These are phyloP conservation scores for Backusella westeae DNA, from an alignment of 192 early-diverging fungal genomes.

Conservation along the genomic window DNA sequence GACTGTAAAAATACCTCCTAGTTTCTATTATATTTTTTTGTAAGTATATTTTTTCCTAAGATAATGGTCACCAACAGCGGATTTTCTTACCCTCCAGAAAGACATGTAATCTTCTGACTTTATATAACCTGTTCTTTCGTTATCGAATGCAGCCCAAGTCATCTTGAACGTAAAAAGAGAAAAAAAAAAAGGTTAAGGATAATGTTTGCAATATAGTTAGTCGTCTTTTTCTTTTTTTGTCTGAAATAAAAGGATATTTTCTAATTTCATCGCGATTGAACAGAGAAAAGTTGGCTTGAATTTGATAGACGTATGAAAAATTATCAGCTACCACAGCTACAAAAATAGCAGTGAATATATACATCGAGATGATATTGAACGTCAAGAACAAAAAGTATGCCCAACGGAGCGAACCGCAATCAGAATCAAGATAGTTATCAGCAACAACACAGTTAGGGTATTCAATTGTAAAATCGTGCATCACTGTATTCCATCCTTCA, in stretches of 20 bases:
- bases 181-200: constrained; percentile 30
- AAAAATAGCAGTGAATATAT: constrained; percentile 62
- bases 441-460: constrained; percentile 48
- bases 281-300: constrained; percentile 53
- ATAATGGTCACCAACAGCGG: not conserved
- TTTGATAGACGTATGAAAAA: constrained; percentile 62
- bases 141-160: constrained; percentile 48
- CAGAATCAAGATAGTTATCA: constrained; percentile 46
- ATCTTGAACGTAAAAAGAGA: constrained; percentile 44
- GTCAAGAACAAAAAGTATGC: constrained; percentile 54
- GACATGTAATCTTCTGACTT: constrained; percentile 42
- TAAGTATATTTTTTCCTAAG: constrained; percentile 17
- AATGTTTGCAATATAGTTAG: not conserved
- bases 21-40: constrained; percentile 33
- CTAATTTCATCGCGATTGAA: constrained; percentile 60
- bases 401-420: constrained; percentile 56
- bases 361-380: constrained; percentile 69
- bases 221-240: not conserved
- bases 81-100: constrained; percentile 48
- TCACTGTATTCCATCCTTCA: constrained; percentile 61
- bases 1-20: constrained; percentile 50
- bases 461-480: constrained; percentile 60
- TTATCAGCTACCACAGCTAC: constrained; percentile 62
- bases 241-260: constrained; percentile 44
- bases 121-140: constrained; percentile 47